These are phyloP conservation scores for Dryas octopetala DNA, from an alignment of 306 rosid species.

Conservation along the genomic window DNA sequence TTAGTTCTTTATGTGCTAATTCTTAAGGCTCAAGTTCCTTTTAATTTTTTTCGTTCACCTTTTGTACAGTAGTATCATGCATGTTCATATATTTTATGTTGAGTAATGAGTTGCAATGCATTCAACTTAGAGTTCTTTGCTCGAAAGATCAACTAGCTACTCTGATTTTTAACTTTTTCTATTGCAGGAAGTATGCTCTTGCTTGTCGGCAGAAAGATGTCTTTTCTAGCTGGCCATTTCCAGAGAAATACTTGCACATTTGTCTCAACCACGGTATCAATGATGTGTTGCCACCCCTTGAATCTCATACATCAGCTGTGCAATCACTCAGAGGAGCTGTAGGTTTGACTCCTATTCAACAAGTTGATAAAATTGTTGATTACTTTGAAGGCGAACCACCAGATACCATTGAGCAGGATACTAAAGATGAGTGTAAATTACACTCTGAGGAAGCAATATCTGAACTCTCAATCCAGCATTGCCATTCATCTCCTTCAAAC, in stretches of 20 bases:
- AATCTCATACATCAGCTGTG: conserved; percentile 15
- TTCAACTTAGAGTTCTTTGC: neutral
- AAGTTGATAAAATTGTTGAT: conserved; percentile 18
- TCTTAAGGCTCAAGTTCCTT: neutral
- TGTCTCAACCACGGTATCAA: conserved; percentile 45
- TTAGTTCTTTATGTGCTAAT: neutral
- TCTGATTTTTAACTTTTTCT: neutral
- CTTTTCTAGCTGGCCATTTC: conserved; percentile 54
- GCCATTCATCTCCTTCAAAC: conserved; percentile 24
- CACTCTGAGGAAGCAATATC: conserved; percentile 26
- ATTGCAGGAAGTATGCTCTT: conserved; percentile 51
- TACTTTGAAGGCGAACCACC: conserved; percentile 17
- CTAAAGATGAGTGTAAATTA: conserved; percentile 21
- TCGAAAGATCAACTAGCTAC: neutral
- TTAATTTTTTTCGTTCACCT: neutral
- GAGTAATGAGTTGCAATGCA: neutral
- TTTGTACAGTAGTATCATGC: neutral
- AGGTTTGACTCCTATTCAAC: conserved; percentile 18
- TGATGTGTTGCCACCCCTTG: conserved; percentile 56
- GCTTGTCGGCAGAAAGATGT: conserved; percentile 48
- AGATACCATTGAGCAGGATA: conserved; percentile 16
- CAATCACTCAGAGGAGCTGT: conserved; percentile 31
- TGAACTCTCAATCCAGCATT: conserved; percentile 26
- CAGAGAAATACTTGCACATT: conserved; percentile 47
- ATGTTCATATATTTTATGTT: neutral